Evolutionary conservation across 2,329 filamentous ascomycete genomes (phyloP).

Genomic region (Venturia oleaginea): DNA sequence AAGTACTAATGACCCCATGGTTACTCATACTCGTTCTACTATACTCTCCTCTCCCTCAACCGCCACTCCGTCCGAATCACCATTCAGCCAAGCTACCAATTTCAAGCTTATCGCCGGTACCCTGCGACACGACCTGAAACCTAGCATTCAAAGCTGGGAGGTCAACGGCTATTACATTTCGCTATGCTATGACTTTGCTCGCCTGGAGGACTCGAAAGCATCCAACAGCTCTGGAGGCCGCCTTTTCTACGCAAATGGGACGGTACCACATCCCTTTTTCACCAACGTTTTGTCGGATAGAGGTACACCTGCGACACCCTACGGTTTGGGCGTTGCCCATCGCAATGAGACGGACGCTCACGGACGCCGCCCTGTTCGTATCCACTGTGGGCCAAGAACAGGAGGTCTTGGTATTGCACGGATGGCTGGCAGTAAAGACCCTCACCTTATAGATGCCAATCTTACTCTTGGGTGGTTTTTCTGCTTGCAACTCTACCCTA

Average conservation of each 20-base stretch:
- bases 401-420: neutral
- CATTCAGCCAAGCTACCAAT: neutral
- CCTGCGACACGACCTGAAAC: neutral
- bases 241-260: neutral
- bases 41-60: neutral
- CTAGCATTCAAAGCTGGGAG: neutral
- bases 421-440: neutral
- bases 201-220: neutral
- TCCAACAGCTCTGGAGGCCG: neutral
- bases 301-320: neutral
- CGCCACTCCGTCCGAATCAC: neutral
- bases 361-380: neutral
- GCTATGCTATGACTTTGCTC: neutral
- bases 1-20: neutral
- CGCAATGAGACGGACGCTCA: neutral
- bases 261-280: neutral
- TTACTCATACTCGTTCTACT: neutral
- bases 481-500: neutral
- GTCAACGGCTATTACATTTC: neutral
- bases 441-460: neutral
- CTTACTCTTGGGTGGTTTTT: neutral
- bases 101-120: neutral
- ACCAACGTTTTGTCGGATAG: neutral
- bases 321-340: neutral
- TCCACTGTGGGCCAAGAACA: neutral